Conservation (phyloP, 2,329 filamentous ascomycete genomes). For the Proliferodiscus dingleyae region DNA sequence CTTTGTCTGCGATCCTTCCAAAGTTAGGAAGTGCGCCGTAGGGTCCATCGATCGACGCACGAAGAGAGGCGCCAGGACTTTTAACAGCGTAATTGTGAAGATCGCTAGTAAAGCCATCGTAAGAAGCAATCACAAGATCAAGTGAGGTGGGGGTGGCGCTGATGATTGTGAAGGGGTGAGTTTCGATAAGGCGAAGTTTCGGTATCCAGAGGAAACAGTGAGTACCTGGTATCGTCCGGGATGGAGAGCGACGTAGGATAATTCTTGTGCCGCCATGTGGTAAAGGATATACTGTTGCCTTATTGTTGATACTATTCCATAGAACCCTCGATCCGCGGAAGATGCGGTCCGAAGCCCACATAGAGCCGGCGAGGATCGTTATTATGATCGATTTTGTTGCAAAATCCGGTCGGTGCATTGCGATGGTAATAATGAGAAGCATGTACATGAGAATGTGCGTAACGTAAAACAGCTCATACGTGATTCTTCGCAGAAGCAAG, state of each 20-base stretch:
- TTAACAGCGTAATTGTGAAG: conserved; percentile 47
- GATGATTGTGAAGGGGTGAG: conserved; percentile 60
- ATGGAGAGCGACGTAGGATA: conserved; percentile 44
- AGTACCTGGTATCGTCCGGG: conserved; percentile 44
- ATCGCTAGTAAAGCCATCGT: conserved; percentile 53
- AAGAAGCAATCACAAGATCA: conserved; percentile 52
- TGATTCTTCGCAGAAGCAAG: conserved; percentile 37
- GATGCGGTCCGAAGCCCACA: conserved; percentile 48
- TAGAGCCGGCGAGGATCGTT: conserved; percentile 37
- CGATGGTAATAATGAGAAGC: conserved; percentile 42
- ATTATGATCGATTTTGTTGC: conserved; percentile 37
- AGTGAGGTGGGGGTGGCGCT: conserved; percentile 42
- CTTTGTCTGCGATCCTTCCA: conserved; percentile 48
- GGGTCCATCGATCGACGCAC: conserved; percentile 51
- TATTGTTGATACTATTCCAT: conserved; percentile 44
- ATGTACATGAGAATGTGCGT: conserved; percentile 47
- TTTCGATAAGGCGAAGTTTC: conserved; percentile 50
- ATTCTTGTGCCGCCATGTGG: conserved; percentile 50
- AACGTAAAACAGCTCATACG: conserved; percentile 53
- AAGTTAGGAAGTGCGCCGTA: conserved; percentile 54
- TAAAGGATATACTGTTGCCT: conserved; percentile 48
- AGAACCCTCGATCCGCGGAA: conserved; percentile 42
- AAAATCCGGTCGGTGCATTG: conserved; percentile 47
- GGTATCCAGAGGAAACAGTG: conserved; percentile 63
- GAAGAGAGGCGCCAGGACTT: conserved; percentile 44